Percentiles rank a stretch among this genome's conserved stretches.
phyloP scores from a whole-genome alignment of 2,329 filamentous ascomycete species.

The Botrytis medusae region DNA sequence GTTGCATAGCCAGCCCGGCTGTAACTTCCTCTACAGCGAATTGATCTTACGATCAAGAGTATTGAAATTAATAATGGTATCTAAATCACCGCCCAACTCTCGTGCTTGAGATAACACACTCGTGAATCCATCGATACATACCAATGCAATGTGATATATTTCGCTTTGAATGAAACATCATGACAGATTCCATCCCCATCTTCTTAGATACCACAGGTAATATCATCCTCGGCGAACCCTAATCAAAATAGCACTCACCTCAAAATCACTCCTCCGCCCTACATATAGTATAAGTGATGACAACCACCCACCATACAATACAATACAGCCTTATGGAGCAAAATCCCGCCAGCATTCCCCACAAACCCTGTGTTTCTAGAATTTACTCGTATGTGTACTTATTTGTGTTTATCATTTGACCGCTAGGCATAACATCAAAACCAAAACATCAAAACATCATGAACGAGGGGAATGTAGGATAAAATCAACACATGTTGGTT shows the following conservation, averaged over 20 bases:
- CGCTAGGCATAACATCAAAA: background rate
- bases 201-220: background rate
- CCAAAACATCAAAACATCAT: background rate
- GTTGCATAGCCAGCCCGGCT: background rate
- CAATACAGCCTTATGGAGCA: background rate
- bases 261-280: background rate
- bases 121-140: background rate
- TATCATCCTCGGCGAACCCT: background rate
- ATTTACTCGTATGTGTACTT: background rate
- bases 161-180: too few species aligned
- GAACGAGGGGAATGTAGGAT: background rate
- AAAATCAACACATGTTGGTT: background rate
- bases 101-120: background rate
- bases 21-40: background rate
- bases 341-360: background rate
- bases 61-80: accelerated
- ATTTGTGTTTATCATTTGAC: background rate
- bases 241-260: accelerated
- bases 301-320: too few species aligned
- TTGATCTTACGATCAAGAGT: background rate
- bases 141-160: background rate
- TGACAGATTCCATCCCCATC: background rate
- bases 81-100: background rate
- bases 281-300: background rate
- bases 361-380: background rate